Base-by-base conservation (phyloP, 345 rosid genomes). In the Gossypium mustelinum region DNA sequence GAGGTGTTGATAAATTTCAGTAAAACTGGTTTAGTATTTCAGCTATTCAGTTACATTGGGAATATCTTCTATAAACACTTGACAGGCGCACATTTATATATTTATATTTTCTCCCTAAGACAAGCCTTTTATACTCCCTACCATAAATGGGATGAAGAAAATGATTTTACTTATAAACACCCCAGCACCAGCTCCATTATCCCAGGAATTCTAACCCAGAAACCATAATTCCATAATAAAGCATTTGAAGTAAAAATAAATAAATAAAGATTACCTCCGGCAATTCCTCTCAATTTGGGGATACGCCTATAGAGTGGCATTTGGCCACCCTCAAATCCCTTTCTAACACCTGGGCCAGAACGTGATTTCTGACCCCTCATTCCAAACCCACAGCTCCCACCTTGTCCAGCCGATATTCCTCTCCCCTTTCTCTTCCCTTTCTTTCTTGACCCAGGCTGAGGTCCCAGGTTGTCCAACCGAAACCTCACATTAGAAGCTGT, bases 321-420 rank as follows among this genome's bases (percentile, higher is more conserved):
- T 81, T 93, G 98, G 0, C 98, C 98, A 13, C 99, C 99, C 82
- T 95, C 99, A 44, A 95, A 95, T 0, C 98, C 99, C 85, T 81
- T 89, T 81, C 85, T 86, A 54, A 91, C 88, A 17, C 99, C 99
- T 11, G 96, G 98, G 76, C 99, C 99, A 0, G 98, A 91, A 69
- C 97, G 82, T 14, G 99, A 95, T 70, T 94, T 94, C 87, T 94
- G 99, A n/a, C 99, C 99, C 82, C 97, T 87, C 99, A 92, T 92
- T 13, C 99, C 99, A 68, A 91, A 92, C 68, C 99, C 99, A 72
- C 98, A 92, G 77, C 99, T 94, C n/a, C 85, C 87, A 3, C 99
- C 98, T 81, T 94, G 99, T 2, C 98, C 98, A 9, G 99, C 98
- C 1, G 98, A 77, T 20, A 85, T 85, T 59, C 98, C 99, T 85